Percentiles rank a stretch among this genome's conserved stretches.
phyloP scores from a whole-genome alignment of 2,329 filamentous ascomycete genomes.

The Thielaviopsis musarum region DNA sequence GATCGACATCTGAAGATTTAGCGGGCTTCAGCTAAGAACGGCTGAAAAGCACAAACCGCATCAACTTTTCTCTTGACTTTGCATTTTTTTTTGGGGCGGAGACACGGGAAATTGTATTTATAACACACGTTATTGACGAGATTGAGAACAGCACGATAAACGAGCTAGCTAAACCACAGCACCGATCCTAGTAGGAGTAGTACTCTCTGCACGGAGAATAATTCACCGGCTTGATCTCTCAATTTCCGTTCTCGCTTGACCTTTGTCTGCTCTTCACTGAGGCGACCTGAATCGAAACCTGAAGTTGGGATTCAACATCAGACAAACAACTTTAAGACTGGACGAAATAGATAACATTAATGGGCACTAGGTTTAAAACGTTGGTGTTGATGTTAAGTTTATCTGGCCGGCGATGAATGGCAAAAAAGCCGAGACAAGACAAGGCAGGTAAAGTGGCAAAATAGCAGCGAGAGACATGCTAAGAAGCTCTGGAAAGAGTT shows the following conservation, averaged over 20 bases:
- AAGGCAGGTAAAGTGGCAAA: not conserved
- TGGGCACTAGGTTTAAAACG: too few relatives aligned
- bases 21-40: not conserved
- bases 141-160: too few relatives aligned
- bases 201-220: too few relatives aligned
- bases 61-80: not conserved
- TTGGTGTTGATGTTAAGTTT: too few relatives aligned
- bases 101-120: too few relatives aligned
- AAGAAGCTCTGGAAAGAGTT: not conserved
- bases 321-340: not conserved
- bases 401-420: too few relatives aligned
- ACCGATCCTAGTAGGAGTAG: too few relatives aligned
- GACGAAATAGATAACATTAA: not conserved
- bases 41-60: not conserved
- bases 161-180: too few relatives aligned
- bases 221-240: too few relatives aligned
- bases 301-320: not conserved
- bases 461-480: not conserved
- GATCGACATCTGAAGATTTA: not conserved
- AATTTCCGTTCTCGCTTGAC: not conserved
- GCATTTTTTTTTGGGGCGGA: too few relatives aligned
- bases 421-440: too few relatives aligned
- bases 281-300: not conserved
- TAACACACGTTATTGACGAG: too few relatives aligned
- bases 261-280: not conserved